Evolutionary conservation across 2,329 filamentous ascomycete genomes (phyloP).

Genomic region (Aspergillus fumigatus): DNA sequence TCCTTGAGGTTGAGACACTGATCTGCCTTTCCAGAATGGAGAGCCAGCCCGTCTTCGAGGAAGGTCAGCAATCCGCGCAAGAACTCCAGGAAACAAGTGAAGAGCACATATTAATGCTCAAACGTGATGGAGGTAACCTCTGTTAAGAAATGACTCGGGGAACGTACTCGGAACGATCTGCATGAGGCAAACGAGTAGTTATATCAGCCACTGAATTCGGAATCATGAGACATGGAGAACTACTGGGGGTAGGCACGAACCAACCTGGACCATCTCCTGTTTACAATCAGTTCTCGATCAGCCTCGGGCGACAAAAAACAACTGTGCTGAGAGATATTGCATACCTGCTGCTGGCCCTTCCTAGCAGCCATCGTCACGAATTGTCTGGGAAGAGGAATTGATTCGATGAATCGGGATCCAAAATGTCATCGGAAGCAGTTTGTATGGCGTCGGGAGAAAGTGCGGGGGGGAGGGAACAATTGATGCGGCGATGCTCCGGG

Average conservation of each 20-base stretch:
- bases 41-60: constrained; percentile 64
- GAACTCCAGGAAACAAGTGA: neutral
- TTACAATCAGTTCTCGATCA: neutral
- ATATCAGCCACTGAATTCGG: constrained; percentile 19
- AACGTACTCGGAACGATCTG: constrained; percentile 40
- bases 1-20: constrained; percentile 51
- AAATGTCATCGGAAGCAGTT: constrained; percentile 9
- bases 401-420: constrained; percentile 12
- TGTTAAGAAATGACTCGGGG: constrained; percentile 7
- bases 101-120: constrained; percentile 2
- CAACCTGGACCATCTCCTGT: constrained; percentile 99
- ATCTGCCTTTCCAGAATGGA: constrained; percentile 74
- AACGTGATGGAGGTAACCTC: neutral
- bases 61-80: constrained; percentile 10
- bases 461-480: constrained; percentile 2
- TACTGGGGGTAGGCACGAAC: constrained; percentile 57
- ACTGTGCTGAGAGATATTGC: constrained; percentile 16
- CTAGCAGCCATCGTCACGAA: constrained; percentile 32
- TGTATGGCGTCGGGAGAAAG: neutral
- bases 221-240: constrained; percentile 6
- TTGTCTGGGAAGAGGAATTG: constrained; percentile 10
- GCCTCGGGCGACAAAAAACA: neutral
- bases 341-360: constrained; percentile 68
- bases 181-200: constrained; percentile 14
- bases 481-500: constrained; percentile 1